Evolutionary conservation across 306 rosid genomes (phyloP).

Genomic region (Crataegus laevigata): DNA sequence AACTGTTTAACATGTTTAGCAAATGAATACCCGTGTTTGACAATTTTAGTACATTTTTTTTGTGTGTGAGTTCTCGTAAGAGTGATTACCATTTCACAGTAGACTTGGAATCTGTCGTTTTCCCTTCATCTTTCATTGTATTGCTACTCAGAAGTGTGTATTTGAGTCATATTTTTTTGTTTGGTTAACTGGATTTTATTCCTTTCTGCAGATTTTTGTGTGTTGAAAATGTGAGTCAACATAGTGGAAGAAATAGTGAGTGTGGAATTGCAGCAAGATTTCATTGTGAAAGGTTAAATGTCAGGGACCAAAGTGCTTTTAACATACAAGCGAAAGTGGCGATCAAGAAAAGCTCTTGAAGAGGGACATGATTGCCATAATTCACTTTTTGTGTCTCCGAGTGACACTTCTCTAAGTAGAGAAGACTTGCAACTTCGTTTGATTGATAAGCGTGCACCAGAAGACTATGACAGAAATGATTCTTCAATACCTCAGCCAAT

Average conservation of each 20-base stretch:
- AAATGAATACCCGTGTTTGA: background rate
- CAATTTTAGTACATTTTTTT: background rate
- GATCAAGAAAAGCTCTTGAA: constrained; percentile 18
- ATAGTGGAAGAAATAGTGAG: background rate
- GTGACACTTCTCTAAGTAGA: constrained; percentile 11
- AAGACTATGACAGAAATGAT: constrained; percentile 26
- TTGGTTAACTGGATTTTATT: constrained; percentile 8
- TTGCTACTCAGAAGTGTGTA: background rate
- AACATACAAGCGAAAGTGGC: constrained; percentile 57
- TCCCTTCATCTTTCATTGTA: background rate
- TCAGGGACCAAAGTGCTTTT: constrained; percentile 41
- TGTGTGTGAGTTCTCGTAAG: background rate
- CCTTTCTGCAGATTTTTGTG: background rate
- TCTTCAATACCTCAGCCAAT: constrained; percentile 17
- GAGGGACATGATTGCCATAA: constrained; percentile 21
- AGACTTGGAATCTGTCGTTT: background rate
- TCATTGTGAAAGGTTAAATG: constrained; percentile 33
- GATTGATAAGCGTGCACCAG: constrained; percentile 19
- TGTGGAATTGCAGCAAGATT: constrained; percentile 12
- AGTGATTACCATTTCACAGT: background rate
- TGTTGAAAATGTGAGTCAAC: background rate
- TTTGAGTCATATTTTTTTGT: background rate
- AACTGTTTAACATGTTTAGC: background rate
- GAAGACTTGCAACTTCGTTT: constrained; percentile 14
- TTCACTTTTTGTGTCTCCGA: constrained; percentile 11